A percentile compares a stretch with the other conserved stretches of the same genome.
phyloP scores from a whole-genome alignment of 495 filamentous ascomycete genomes.

The Neurospora africana region DNA sequence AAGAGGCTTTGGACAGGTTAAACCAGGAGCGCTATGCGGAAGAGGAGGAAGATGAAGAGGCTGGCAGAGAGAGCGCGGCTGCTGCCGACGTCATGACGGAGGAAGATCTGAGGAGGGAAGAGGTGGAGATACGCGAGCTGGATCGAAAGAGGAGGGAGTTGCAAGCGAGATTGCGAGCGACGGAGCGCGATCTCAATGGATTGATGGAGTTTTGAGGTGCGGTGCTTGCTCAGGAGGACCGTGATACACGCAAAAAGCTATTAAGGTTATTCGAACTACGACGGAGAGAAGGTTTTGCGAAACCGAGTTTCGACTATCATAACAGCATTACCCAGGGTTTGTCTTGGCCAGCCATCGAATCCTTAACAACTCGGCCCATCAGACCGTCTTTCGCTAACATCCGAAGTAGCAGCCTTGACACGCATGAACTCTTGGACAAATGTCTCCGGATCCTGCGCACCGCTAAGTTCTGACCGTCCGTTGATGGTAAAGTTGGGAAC shows the following conservation, averaged over 20 bases:
- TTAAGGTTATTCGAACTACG: background rate
- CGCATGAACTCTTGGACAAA: constrained; percentile 47
- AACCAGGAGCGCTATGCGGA: constrained; percentile 44
- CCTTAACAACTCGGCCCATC: constrained; percentile 7
- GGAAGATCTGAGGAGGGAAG: constrained; percentile 63
- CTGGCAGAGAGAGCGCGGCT: constrained; percentile 30
- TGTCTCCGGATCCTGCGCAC: constrained; percentile 50
- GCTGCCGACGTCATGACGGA: constrained; percentile 48
- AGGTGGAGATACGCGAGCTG: constrained; percentile 67
- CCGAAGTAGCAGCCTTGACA: constrained; percentile 28
- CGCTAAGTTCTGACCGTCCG: constrained; percentile 47
- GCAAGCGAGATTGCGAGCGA: constrained; percentile 65
- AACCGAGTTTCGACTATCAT: background rate
- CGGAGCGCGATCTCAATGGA: constrained; percentile 71
- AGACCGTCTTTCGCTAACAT: constrained; percentile 2
- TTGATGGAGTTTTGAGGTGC: constrained; percentile 33
- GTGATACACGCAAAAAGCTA: background rate
- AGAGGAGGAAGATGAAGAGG: constrained; percentile 35
- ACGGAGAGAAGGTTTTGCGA: background rate
- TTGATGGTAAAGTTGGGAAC: constrained; percentile 70
- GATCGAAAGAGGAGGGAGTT: constrained; percentile 67
- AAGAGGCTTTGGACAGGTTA: constrained; percentile 61
- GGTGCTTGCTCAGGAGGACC: background rate
- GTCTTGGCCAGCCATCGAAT: background rate
- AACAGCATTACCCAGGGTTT: background rate